Conservation (phyloP, 2,329 filamentous ascomycete species). For the Helminthosporium solani region DNA sequence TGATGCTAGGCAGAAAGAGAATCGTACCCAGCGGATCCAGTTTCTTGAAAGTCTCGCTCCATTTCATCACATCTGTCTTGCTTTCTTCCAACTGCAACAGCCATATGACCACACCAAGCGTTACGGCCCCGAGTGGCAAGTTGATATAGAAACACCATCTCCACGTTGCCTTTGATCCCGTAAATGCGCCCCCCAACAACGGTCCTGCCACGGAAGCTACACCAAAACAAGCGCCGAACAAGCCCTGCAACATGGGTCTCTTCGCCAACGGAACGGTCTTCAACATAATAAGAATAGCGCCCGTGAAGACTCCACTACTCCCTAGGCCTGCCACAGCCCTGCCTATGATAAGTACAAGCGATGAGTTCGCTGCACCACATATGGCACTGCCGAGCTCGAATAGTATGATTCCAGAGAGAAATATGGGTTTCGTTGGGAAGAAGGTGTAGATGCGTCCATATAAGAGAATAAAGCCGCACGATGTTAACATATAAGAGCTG, state of each 20-base stretch:
- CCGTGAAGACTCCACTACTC: conserved; percentile 35
- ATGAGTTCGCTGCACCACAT: conserved; percentile 49
- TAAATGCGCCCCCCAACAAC: conserved; percentile 47
- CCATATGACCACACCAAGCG: conserved; percentile 34
- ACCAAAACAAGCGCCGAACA: conserved; percentile 43
- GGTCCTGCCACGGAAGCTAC: conserved; percentile 47
- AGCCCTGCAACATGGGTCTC: conserved; percentile 44
- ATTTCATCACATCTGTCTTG: conserved; percentile 26
- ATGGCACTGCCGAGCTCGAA: conserved; percentile 56
- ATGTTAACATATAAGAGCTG: conserved; percentile 43
- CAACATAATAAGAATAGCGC: conserved; percentile 36
- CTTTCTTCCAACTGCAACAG: conserved; percentile 37
- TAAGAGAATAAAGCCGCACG: conserved; percentile 44
- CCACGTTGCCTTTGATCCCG: conserved; percentile 45
- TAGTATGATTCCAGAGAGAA: conserved; percentile 49
- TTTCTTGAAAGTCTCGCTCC: conserved; percentile 37
- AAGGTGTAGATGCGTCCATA: conserved; percentile 51
- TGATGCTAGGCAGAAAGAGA: conserved; percentile 46
- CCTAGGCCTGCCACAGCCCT: conserved; percentile 35
- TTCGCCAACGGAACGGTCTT: conserved; percentile 43
- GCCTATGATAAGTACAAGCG: conserved; percentile 32
- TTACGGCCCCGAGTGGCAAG: conserved; percentile 52
- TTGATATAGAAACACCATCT: conserved; percentile 54
- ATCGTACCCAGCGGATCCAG: conserved; percentile 47
- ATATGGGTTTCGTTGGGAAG: conserved; percentile 52